A percentile compares a stretch with the other conserved stretches of the same genome.
These are phyloP conservation scores for Suillus bovinus DNA, from an alignment of 768 basidiomycete genomes.

Conservation along the genomic window DNA sequence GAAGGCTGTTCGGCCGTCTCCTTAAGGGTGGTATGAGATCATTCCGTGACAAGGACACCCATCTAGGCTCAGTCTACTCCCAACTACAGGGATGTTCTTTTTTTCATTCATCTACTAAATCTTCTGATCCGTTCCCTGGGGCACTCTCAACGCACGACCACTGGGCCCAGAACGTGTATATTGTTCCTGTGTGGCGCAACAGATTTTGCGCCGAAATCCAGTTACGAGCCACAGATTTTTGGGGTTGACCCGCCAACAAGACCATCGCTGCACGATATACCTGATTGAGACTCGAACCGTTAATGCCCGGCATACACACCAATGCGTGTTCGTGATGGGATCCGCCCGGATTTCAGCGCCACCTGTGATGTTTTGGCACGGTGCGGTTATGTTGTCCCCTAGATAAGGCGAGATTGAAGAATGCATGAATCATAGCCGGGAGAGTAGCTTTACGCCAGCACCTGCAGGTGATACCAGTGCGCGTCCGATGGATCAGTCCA, in stretches of 20 bases:
- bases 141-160: background rate
- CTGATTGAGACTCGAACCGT: background rate
- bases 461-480: background rate
- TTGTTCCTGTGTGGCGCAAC: background rate
- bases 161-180: background rate
- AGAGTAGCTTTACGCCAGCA: background rate
- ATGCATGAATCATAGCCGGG: background rate
- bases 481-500: background rate
- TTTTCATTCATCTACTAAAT: constrained; percentile 1
- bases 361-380: background rate
- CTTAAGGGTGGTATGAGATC: background rate
- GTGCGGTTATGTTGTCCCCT: background rate
- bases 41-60: background rate
- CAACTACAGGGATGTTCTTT: background rate
- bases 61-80: background rate
- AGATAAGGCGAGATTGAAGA: background rate
- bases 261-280: background rate
- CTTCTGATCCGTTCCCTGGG: constrained; percentile 1
- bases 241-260: background rate
- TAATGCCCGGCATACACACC: constrained; percentile 3
- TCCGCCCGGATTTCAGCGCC: background rate
- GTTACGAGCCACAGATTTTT: background rate
- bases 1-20: background rate
- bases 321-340: background rate
- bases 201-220: background rate